Evolutionary conservation across 1,284 basidiomycete genomes (phyloP).

Genomic region (Puccinia sorghi): DNA sequence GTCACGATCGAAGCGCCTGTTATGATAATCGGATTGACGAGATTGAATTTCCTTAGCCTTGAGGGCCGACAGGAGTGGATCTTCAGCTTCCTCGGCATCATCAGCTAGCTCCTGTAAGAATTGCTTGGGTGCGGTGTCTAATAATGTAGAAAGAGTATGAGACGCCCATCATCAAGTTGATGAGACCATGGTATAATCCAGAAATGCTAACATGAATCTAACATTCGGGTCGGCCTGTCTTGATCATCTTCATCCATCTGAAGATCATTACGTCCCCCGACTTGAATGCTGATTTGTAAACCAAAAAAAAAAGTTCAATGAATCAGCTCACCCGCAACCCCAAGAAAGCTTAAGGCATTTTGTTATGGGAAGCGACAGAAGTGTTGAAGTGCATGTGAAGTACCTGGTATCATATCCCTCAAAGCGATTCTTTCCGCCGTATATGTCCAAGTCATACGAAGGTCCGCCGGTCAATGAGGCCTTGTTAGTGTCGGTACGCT

Average conservation of each 20-base stretch:
- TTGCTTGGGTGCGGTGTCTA: constrained; percentile 83
- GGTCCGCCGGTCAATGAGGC: constrained; percentile 41
- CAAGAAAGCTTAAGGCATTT: not conserved
- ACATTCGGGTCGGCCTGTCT: constrained; percentile 51
- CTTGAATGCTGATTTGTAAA: constrained; percentile 30
- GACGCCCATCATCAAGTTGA: constrained; percentile 2
- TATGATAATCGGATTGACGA: constrained; percentile 93
- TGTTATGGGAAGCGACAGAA: not conserved
- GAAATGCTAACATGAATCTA: constrained; percentile 46
- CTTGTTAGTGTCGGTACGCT: constrained; percentile 44
- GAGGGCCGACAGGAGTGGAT: constrained; percentile 90
- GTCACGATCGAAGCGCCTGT: constrained; percentile 80
- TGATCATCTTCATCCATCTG: constrained; percentile 51
- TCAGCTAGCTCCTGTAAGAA: constrained; percentile 90
- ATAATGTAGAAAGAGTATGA: not conserved
- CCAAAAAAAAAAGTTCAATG: not conserved
- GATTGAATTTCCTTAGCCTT: constrained; percentile 89
- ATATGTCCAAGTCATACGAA: constrained; percentile 48
- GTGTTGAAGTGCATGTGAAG: not conserved
- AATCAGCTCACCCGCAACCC: not conserved
- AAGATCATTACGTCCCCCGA: constrained; percentile 31
- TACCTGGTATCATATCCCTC: constrained; percentile 49
- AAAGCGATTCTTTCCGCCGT: constrained; percentile 40
- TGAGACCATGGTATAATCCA: not conserved
- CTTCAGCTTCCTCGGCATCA: constrained; percentile 84